Evolutionary conservation across 2,329 filamentous ascomycete species (phyloP), one percentile per base, ranked within the genome.

Genomic region (Aspergillus sp.): DNA sequence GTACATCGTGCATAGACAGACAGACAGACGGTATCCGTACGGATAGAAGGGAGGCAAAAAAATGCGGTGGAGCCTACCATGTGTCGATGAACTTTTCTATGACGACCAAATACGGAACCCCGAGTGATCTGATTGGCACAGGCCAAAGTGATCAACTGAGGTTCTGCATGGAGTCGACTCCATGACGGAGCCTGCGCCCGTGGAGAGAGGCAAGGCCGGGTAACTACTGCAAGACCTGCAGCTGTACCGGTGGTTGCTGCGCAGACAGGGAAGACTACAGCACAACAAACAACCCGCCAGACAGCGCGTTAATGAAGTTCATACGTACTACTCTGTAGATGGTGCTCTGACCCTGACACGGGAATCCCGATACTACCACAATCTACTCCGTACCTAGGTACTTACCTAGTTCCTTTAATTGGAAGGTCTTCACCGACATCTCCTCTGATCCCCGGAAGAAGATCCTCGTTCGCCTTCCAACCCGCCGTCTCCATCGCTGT

Each of bases 61-160:
- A 60, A 47, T 59, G 55, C 52, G 47, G 59, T 63, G 58, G 59
- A 52, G 45, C 52, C 44, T 40, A 48, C 60, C 60, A 63, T 63
- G 60, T 63, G 60, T 58, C 17, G 40, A 42, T 42, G 40, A 13
- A 29, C 25, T 29, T 29, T 42, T 38, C 53, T 53, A 61, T 61
- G 60, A 60, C 58, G 57, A 63, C 59, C 54, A 53, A 50, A 34
- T 49, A 29, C 42, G 20, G 36, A 45, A 31, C 36, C 31, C 21
- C 14, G 23, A 6, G 6, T 17, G 10, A 7, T n/a, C 4, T 58
- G 48, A 62, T 60, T 62, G 59, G 59, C 36, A n/a, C 16, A 23
- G 16, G 49, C 17, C 31, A 9, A 16, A 14, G 36, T 13, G 59
- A 62, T 59, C 56, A 61, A 58, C 58, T 58, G 54, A 59, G 58